Percentiles rank a stretch among this genome's conserved stretches.
Conservation (phyloP, 2,329 filamentous ascomycete species). For the Stagonosporopsis tanaceti region DNA sequence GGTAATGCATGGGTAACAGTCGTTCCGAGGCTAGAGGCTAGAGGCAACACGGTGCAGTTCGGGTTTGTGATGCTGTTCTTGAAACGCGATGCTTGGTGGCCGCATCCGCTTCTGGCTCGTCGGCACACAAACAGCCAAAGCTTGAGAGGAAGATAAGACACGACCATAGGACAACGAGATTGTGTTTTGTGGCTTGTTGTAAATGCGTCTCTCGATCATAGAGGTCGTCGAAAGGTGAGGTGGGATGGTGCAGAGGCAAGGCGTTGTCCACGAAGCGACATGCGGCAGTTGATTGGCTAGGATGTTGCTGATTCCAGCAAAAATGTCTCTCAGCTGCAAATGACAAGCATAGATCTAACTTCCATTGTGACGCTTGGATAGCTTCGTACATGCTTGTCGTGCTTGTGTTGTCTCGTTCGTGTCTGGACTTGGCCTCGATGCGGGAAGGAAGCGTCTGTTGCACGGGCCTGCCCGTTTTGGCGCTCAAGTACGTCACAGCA, state of each 20-base stretch:
- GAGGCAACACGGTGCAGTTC: conserved; percentile 2
- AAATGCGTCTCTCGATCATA: background rate
- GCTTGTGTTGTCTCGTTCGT: conserved; percentile 19
- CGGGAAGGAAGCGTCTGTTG: conserved; percentile 2
- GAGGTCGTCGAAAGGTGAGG: background rate
- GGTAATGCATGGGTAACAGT: conserved; percentile 6
- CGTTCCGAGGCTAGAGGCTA: conserved; percentile 6
- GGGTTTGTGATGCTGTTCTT: conserved; percentile 9
- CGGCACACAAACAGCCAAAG: background rate
- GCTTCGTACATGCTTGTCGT: conserved; percentile 20
- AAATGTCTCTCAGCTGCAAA: background rate
- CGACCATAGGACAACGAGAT: background rate
- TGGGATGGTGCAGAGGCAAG: background rate
- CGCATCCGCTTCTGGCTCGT: background rate
- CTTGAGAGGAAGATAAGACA: background rate
- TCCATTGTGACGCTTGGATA: background rate
- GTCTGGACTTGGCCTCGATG: conserved; percentile 13
- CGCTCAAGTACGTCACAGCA: background rate
- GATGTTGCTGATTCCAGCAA: background rate
- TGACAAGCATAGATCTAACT: background rate
- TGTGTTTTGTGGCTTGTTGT: too few relatives aligned
- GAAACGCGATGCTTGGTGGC: conserved; percentile 11
- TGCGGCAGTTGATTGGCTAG: background rate
- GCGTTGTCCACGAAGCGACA: background rate
- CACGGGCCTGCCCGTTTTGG: background rate